Evolutionary conservation across 208 protist genomes (phyloP).

Genomic region (Crithidia acanthocephali): DNA sequence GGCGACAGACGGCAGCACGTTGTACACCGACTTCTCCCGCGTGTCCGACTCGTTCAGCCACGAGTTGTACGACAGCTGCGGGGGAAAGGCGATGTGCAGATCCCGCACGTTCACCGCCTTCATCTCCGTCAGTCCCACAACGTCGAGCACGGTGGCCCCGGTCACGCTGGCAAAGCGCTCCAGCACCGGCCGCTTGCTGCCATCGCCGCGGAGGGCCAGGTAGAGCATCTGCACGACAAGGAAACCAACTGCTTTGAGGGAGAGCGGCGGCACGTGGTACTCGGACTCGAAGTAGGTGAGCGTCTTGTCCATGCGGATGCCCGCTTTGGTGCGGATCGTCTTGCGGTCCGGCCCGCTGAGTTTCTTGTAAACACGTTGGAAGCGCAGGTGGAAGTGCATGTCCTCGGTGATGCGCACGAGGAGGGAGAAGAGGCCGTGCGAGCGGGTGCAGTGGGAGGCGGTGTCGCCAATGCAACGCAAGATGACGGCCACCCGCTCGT

Average conservation of each 20-base stretch:
- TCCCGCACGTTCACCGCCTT: slow-evolving; percentile 71
- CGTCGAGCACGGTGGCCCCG: slow-evolving; percentile 52
- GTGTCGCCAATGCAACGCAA: slow-evolving; percentile 64
- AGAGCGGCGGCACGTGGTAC: slow-evolving; percentile 57
- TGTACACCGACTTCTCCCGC: slow-evolving; percentile 93
- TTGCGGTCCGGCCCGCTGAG: slow-evolving; percentile 59
- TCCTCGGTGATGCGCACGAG: slow-evolving; percentile 86
- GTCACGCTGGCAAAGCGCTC: slow-evolving; percentile 71
- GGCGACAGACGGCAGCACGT: slow-evolving; percentile 86
- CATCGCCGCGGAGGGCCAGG: slow-evolving; percentile 59
- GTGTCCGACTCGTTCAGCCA: slow-evolving; percentile 90
- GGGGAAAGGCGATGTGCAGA: slow-evolving; percentile 85
- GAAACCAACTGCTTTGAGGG: slow-evolving; percentile 78
- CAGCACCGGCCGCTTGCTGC: slow-evolving; percentile 56
- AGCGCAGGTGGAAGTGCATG: slow-evolving; percentile 85
- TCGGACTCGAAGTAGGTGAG: slow-evolving; percentile 91
- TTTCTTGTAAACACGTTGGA: slow-evolving; percentile 75
- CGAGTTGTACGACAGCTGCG: slow-evolving; percentile 90
- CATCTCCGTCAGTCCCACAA: slow-evolving; percentile 76
- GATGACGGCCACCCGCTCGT: slow-evolving; percentile 76
- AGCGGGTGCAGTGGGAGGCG: slow-evolving; percentile 76
- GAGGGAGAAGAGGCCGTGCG: slow-evolving; percentile 61
- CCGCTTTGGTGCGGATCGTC: slow-evolving; percentile 70
- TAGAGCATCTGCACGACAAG: slow-evolving; percentile 83
- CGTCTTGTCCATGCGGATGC: slow-evolving; percentile 83